Evolutionary conservation across 2,329 filamentous ascomycete genomes (phyloP).

Genomic region (Penicillium sp.): DNA sequence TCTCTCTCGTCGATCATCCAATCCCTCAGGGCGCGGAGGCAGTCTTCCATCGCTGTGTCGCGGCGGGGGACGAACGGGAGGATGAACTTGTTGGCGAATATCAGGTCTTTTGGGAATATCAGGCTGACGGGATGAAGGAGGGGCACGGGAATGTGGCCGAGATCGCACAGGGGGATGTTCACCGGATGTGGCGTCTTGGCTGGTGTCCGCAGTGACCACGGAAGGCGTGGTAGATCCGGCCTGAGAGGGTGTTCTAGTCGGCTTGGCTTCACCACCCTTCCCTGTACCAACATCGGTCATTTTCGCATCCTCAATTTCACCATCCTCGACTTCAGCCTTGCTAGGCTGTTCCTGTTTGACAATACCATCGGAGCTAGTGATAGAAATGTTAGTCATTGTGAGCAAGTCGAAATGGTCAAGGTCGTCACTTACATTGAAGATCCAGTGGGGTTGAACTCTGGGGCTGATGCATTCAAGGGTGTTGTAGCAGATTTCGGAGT

Average conservation of each 20-base stretch:
- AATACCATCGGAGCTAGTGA: constrained; percentile 31
- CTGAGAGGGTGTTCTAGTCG: constrained; percentile 10
- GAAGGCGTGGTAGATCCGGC: constrained; percentile 11
- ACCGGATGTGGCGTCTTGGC: constrained; percentile 6
- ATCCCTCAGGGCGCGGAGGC: constrained; percentile 41
- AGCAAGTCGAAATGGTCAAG: not conserved
- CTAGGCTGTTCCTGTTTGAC: constrained; percentile 25
- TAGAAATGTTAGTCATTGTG: constrained; percentile 22
- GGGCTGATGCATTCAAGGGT: constrained; percentile 42
- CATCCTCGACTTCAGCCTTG: constrained; percentile 46
- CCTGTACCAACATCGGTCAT: constrained; percentile 36
- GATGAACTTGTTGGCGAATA: constrained; percentile 35
- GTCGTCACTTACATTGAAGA: constrained; percentile 36
- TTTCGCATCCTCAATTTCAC: constrained; percentile 49
- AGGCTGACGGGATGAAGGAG: constrained; percentile 31
- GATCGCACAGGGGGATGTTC: constrained; percentile 23
- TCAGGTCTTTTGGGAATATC: constrained; percentile 44
- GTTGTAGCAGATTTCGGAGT: constrained; percentile 35
- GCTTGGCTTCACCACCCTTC: constrained; percentile 20
- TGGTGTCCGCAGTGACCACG: constrained; percentile 12
- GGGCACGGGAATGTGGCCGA: constrained; percentile 28
- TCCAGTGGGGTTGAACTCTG: constrained; percentile 42
- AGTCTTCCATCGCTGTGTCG: constrained; percentile 39
- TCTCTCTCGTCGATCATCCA: constrained; percentile 43
- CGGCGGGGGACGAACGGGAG: constrained; percentile 39